Evolutionary conservation across 2,329 filamentous ascomycete species (phyloP).

Genomic region (Leptographium flavum): DNA sequence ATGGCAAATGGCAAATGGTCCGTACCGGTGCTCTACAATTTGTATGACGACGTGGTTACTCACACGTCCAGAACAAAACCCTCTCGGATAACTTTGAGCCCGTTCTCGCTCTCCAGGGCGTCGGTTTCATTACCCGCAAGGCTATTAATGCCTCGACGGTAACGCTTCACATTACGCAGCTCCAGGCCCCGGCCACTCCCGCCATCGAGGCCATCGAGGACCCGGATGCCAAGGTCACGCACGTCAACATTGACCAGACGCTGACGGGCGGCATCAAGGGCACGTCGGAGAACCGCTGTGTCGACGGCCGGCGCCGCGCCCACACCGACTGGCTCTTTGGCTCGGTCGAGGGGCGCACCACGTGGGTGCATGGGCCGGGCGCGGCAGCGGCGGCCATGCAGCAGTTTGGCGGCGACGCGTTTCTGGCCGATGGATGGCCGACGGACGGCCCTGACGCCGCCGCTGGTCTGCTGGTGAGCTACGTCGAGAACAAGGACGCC

Average conservation of each 20-base stretch:
- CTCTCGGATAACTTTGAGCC: conserved; percentile 56
- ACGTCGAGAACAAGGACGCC: conserved; percentile 36
- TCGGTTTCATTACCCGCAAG: conserved; percentile 60
- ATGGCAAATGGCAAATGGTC: conserved; percentile 58
- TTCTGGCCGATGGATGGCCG: conserved; percentile 33
- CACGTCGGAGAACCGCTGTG: conserved; percentile 39
- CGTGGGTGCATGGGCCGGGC: conserved; percentile 23
- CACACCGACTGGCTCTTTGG: conserved; percentile 76
- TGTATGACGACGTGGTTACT: background rate
- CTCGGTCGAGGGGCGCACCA: conserved; percentile 44
- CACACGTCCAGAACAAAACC: conserved; percentile 49
- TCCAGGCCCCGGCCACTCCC: conserved; percentile 26
- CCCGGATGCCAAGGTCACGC: conserved; percentile 21
- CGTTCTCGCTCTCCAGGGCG: conserved; percentile 57
- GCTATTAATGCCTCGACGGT: conserved; percentile 55
- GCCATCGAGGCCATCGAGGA: conserved; percentile 18
- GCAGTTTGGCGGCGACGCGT: conserved; percentile 32
- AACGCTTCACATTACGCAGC: conserved; percentile 47
- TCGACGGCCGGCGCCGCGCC: conserved; percentile 38
- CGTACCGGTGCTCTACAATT: conserved; percentile 14
- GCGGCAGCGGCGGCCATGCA: conserved; percentile 34
- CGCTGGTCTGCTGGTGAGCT: conserved; percentile 49
- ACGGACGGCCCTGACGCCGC: no score
- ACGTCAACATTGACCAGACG: conserved; percentile 60
- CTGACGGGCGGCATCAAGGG: conserved; percentile 57